phyloP scores from a whole-genome alignment of 805 yeast species.

The Pichia cephalocereana region DNA sequence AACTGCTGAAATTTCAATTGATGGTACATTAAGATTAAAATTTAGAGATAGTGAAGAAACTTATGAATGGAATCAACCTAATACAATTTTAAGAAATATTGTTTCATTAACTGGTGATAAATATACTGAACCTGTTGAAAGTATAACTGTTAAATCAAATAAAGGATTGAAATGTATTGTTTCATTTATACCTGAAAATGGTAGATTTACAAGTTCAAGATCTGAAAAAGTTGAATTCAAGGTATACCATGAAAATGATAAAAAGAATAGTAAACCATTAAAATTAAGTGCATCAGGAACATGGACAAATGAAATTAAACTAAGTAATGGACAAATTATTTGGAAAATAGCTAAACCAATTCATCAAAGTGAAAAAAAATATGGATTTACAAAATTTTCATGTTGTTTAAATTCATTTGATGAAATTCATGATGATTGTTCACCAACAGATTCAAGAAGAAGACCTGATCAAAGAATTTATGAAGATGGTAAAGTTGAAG shows the following conservation, averaged over 20 bases:
- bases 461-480: constrained; percentile 79
- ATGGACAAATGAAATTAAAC: constrained; percentile 67
- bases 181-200: constrained; percentile 62
- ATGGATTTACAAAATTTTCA: constrained; percentile 80
- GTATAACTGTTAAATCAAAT: constrained; percentile 57
- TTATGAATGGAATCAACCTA: constrained; percentile 79
- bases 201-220: constrained; percentile 79
- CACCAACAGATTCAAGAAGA: constrained; percentile 83
- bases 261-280: constrained; percentile 24
- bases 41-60: constrained; percentile 51
- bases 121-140: constrained; percentile 77
- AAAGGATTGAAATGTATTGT: constrained; percentile 62
- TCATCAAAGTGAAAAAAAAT: constrained; percentile 49
- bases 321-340: constrained; percentile 34
- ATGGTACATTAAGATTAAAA: constrained; percentile 55
- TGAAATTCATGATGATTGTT: constrained; percentile 53
- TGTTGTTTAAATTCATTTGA: constrained; percentile 78
- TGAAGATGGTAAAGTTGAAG: constrained; percentile 57
- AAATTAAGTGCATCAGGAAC: constrained; percentile 47
- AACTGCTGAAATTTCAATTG: constrained; percentile 71
- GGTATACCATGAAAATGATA: constrained; percentile 27
- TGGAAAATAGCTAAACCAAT: constrained; percentile 72
- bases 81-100: constrained; percentile 71
- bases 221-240: constrained; percentile 55
- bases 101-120: constrained; percentile 78